A percentile compares a stretch with the other conserved stretches of the same genome.
Evolutionary conservation across 176 grass and related monocot genomes (phyloP).

Genomic region (Phoenix dactylifera): DNA sequence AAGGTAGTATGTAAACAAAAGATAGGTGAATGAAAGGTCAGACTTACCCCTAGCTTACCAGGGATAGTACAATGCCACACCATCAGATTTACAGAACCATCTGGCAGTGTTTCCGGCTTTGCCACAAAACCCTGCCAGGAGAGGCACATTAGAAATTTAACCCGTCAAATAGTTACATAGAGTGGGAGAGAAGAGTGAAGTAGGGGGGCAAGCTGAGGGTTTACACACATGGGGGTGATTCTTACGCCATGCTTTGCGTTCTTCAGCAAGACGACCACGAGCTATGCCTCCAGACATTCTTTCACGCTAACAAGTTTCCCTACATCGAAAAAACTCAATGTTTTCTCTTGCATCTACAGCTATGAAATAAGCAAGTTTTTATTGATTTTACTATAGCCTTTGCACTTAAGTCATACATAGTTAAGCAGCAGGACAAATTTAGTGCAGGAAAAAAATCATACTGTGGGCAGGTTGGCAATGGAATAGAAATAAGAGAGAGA

Average conservation of each 20-base stretch:
- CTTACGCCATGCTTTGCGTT: slow-evolving; percentile 84
- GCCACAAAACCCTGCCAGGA: slow-evolving; percentile 69
- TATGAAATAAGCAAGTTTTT: no score
- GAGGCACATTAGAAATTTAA: not conserved
- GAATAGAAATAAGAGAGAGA: no score
- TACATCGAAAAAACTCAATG: no score
- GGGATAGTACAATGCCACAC: slow-evolving; percentile 71
- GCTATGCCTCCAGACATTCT: slow-evolving; percentile 48
- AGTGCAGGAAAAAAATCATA: no score
- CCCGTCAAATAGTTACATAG: not conserved
- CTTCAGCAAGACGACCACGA: slow-evolving; percentile 63
- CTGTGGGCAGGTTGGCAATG: no score
- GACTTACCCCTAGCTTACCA: slow-evolving; percentile 67
- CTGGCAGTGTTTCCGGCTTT: slow-evolving; percentile 62
- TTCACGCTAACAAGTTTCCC: no score
- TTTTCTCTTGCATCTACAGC: no score
- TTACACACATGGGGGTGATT: slow-evolving; percentile 60
- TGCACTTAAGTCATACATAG: no score
- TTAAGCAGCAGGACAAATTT: no score
- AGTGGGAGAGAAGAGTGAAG: not conserved
- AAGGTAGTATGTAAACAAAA: no score
- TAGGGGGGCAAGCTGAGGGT: not conserved
- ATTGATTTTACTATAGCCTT: no score
- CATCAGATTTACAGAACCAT: slow-evolving; percentile 82
- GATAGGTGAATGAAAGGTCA: no score